Base-by-base conservation (phyloP, 305 asterid genomes). In the Solanum aculeatissimum region DNA sequence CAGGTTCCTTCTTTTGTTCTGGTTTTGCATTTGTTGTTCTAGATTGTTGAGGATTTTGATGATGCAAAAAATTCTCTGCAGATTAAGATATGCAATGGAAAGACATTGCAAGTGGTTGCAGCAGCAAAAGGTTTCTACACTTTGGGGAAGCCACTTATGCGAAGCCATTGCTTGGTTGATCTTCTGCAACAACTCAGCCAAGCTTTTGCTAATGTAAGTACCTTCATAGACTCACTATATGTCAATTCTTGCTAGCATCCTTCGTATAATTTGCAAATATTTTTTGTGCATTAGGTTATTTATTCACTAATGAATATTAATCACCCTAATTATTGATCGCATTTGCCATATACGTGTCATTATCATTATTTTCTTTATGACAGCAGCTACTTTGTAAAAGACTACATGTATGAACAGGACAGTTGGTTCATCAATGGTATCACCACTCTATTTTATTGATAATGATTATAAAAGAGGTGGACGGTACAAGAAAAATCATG, bases 141-240 rank as follows among this genome's bases (percentile, higher is more conserved):
- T 29, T 81, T 83, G 75, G 99, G 99, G 65, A 97, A 93, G 86
- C 98, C 95, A 80, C 87, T 88, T 87, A 47, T 94, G 84, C 96
- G 83, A 85, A 95, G 95, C 87, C 97, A 93, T 89, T 94, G 98
- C 86, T 92, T 97, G 92, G 97, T 96, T 84, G 99, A 96, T 94
- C 99, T 97, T 92, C 93, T 97, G 89, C 99, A 95, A 87, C 99
- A 96, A 90, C 98, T 94, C 86, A 97, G 99, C 87, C 99, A 91
- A 92, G 98, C 97, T 86, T 97, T 97, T 86, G 96, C 96, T 84
- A 93, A 94, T 84, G 99, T 94, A 88, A 90, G 97, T 88, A 78
- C 68, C 81, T 83, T 77, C 32, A 78, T 29, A 19, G 49, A 3
- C 82, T 77, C 62, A 77, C 10, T 77, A 27, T 47, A 21, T 6